phyloP scores from a whole-genome alignment of 371 early-diverging fungal species.

The Neoconidiobolus thromboides region DNA sequence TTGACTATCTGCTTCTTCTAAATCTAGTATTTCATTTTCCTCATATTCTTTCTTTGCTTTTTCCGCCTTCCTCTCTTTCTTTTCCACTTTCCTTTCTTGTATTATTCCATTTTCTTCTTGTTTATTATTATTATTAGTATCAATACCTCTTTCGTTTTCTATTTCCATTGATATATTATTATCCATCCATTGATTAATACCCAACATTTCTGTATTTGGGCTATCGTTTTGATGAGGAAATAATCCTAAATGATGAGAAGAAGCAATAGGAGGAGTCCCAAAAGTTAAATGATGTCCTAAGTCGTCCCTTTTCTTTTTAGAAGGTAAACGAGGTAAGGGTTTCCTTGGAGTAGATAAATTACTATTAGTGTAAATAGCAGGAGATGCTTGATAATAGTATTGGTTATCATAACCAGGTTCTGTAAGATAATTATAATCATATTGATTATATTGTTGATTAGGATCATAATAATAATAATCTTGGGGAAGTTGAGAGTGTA shows the following conservation, averaged over 20 bases:
- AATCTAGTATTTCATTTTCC: not conserved
- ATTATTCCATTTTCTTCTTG: not conserved
- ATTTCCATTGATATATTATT: too few relatives aligned
- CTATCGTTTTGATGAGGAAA: not conserved
- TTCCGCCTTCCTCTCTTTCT: not conserved
- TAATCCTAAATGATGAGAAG: not conserved
- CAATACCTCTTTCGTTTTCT: not conserved
- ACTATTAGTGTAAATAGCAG: not conserved
- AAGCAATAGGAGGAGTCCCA: not conserved
- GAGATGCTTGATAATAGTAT: too few relatives aligned
- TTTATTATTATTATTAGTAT: not conserved
- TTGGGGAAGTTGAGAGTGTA: too few relatives aligned
- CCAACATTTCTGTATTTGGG: too few relatives aligned
- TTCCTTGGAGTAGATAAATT: not conserved
- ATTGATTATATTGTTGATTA: too few relatives aligned
- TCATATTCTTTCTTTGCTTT: too few relatives aligned
- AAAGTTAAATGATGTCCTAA: not conserved
- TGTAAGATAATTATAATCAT: too few relatives aligned
- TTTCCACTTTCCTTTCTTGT: not conserved
- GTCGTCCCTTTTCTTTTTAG: constrained; percentile 1
- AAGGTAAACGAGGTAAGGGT: constrained; percentile 1
- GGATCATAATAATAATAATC: too few relatives aligned
- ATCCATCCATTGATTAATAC: too few relatives aligned
- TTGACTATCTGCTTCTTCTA: not conserved
- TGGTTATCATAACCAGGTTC: too few relatives aligned